phyloP scores from a whole-genome alignment of 345 rosid species.

The Citrus inodora region DNA sequence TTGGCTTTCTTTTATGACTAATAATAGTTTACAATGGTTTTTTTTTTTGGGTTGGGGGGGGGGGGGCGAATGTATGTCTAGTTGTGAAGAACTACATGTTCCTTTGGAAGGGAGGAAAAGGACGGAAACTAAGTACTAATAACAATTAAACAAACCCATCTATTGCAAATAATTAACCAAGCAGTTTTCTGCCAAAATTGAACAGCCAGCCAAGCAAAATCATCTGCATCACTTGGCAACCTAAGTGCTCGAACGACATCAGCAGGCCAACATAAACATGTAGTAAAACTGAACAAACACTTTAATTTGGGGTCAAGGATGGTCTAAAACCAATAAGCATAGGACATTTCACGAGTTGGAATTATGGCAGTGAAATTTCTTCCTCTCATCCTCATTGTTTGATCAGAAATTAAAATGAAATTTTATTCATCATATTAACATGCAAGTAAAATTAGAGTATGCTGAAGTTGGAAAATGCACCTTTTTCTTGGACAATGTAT shows the following conservation, averaged over 20 bases:
- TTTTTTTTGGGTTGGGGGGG: neutral
- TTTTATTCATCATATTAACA: neutral
- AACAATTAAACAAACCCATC: neutral
- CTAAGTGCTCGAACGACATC: neutral
- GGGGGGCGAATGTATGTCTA: neutral
- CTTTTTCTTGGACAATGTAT: slow-evolving; percentile 83
- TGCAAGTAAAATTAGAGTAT: neutral
- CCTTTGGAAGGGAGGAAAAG: neutral
- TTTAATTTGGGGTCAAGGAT: neutral
- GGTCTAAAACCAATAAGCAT: neutral
- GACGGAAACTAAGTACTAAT: neutral
- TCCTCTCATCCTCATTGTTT: neutral
- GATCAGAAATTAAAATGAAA: neutral
- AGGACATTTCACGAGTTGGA: neutral
- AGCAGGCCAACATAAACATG: neutral
- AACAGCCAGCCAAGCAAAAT: neutral
- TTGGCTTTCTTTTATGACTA: neutral
- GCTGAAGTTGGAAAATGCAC: slow-evolving; percentile 24
- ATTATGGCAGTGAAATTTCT: neutral
- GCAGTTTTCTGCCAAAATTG: neutral
- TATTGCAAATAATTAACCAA: neutral
- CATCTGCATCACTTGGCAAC: neutral
- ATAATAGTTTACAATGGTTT: neutral
- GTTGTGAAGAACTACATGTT: neutral
- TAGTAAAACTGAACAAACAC: neutral